phyloP scores from a whole-genome alignment of 495 filamentous ascomycete species.

The Filosporella fistucella region DNA sequence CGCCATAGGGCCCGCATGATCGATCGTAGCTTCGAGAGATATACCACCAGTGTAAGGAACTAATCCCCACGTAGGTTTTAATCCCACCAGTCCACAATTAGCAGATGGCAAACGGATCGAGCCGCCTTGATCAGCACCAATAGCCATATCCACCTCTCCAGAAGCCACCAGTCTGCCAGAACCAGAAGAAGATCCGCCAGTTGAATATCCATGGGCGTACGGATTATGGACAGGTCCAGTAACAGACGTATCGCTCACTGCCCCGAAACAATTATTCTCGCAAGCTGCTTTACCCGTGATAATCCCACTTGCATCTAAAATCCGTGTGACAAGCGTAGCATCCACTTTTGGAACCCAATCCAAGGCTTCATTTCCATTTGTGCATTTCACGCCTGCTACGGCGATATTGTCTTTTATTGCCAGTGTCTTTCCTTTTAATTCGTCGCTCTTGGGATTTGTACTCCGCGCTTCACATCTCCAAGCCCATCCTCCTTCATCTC shows the following conservation, averaged over 20 bases:
- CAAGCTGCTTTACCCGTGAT: slow-evolving; percentile 33
- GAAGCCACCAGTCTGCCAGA: slow-evolving; percentile 47
- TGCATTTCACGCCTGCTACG: slow-evolving; percentile 31
- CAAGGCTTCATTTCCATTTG: slow-evolving; percentile 29
- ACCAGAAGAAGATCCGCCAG: slow-evolving; percentile 56
- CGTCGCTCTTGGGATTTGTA: slow-evolving; percentile 22
- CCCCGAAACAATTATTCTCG: slow-evolving; percentile 8
- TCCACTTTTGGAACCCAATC: slow-evolving; percentile 33
- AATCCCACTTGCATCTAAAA: slow-evolving; percentile 30
- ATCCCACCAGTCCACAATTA: slow-evolving; percentile 40
- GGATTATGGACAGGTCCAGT: slow-evolving; percentile 49
- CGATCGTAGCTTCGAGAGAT: slow-evolving; percentile 39
- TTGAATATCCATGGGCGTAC: slow-evolving; percentile 40
- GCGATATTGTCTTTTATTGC: slow-evolving; percentile 36
- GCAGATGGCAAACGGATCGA: slow-evolving; percentile 52
- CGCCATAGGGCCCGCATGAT: slow-evolving; percentile 46
- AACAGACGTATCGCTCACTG: slow-evolving; percentile 33
- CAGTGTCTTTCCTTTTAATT: slow-evolving; percentile 29
- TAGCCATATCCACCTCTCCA: slow-evolving; percentile 47
- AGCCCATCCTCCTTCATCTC: slow-evolving; percentile 12
- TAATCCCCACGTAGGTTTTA: slow-evolving; percentile 45
- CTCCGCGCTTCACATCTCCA: slow-evolving; percentile 25
- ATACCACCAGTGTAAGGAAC: slow-evolving; percentile 46
- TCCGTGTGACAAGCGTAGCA: slow-evolving; percentile 31
- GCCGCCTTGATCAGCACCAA: slow-evolving; percentile 60